phyloP scores from a whole-genome alignment of 2,329 filamentous ascomycete genomes.

The Alternaria tenuissima region DNA sequence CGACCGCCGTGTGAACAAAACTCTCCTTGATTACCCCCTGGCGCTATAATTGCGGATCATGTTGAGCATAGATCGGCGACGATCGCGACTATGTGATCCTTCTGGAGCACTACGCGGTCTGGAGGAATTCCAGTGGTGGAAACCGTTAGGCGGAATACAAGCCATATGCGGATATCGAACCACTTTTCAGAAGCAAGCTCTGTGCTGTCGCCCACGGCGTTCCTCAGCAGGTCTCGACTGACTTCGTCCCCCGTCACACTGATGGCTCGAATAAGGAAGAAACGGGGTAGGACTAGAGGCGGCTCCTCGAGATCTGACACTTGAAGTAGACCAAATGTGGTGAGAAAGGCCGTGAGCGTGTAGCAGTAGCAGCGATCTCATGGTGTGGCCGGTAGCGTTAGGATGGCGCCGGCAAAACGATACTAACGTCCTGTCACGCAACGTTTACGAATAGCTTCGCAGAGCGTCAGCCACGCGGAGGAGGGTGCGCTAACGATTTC shows the following conservation, averaged over 20 bases:
- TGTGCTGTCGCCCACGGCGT: conserved; percentile 39
- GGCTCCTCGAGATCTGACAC: conserved; percentile 10
- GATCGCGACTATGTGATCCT: conserved; percentile 34
- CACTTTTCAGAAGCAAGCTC: conserved; percentile 27
- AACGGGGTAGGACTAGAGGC: background rate
- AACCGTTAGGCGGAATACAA: conserved; percentile 38
- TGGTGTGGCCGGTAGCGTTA: conserved; percentile 27
- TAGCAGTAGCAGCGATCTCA: conserved; percentile 9
- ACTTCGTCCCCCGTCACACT: background rate
- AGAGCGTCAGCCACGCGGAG: conserved; percentile 30
- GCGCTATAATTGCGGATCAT: conserved; percentile 24
- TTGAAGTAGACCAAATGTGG: conserved; percentile 14
- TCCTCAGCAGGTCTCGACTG: conserved; percentile 11
- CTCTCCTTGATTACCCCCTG: conserved; percentile 22
- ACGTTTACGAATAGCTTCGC: conserved; percentile 32
- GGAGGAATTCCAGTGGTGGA: conserved; percentile 37
- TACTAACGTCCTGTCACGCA: conserved; percentile 30
- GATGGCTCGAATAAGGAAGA: conserved; percentile 5
- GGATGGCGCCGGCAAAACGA: conserved; percentile 19
- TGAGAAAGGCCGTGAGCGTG: conserved; percentile 12
- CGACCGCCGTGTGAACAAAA: conserved; percentile 29
- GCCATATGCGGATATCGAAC: conserved; percentile 39
- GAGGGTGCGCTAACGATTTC: conserved; percentile 28
- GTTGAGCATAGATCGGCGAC: conserved; percentile 35
- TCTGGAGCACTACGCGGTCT: conserved; percentile 26